Evolutionary conservation across 352 stramenopile genomes (phyloP), one percentile per base, ranked within the genome.

Genomic region (Nothophytophthora sp.): DNA sequence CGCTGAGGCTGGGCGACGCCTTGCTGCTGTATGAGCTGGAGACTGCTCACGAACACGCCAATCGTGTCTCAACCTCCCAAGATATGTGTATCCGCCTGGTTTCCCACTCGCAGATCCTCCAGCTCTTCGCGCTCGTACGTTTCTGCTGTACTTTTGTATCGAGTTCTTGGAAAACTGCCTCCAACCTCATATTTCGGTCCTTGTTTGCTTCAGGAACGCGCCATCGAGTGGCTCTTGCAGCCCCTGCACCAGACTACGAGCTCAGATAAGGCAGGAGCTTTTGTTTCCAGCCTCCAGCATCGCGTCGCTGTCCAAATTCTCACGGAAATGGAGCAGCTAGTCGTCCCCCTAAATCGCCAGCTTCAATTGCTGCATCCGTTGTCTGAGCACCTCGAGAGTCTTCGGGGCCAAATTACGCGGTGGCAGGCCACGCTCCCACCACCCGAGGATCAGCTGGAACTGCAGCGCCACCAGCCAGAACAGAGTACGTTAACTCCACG

Each of bases 11-110:
- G 0, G 13, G 49, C 12, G 68, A 76, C 41, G 20, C 18, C 13
- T 57, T 76, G 15, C 35, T 73, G 15, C 40, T 70, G 5, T 73
- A 59, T 24, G 55, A 75, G 24, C 51, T 76, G 20, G 39, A 47
- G 11, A 23, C 62, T 6, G 40, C 50, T 1, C 33, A 47, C 33
- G 27, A 37, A n/a, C 45, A 5, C 18, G 3, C 20, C 28, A 40
- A 5, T 16, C 29, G 8, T 13, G 8, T n/a, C 5, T 36, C 23
- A 36, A 6, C 25, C 27, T 23, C 28, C 7, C 16, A 51, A 35
- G 2, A 42, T 32, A 24, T 56, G 5, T 28, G 13, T 15, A 27
- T 20, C 16, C 50, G 51, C 10, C 55, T 74, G 6, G 33, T 52
- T 18, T 1, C 6, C 10, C 37, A 67, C 42, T 60, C 48, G 8